phyloP scores from a whole-genome alignment of 2,329 filamentous ascomycete species.

The Paraphaeosphaeria minitans region DNA sequence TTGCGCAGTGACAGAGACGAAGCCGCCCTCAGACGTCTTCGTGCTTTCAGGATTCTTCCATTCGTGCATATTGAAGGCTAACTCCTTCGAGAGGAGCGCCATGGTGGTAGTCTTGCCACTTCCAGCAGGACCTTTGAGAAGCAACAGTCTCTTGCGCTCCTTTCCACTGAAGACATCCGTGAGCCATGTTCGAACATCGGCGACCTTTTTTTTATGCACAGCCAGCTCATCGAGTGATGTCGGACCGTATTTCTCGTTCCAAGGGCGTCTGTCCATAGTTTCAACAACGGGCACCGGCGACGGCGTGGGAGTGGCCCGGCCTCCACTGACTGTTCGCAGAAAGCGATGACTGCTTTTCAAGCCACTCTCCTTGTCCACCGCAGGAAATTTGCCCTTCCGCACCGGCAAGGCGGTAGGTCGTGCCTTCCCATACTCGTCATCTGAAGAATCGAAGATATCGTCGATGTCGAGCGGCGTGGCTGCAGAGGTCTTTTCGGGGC shows the following conservation, averaged over 20 bases:
- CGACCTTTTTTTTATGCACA: constrained; percentile 92
- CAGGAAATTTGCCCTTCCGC: constrained; percentile 35
- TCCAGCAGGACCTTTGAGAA: constrained; percentile 89
- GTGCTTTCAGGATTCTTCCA: constrained; percentile 83
- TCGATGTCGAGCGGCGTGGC: constrained; percentile 36
- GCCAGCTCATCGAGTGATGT: constrained; percentile 78
- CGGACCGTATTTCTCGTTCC: constrained; percentile 86
- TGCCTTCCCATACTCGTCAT: constrained; percentile 32
- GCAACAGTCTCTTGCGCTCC: constrained; percentile 69
- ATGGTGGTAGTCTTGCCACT: constrained; percentile 92
- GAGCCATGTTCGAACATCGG: constrained; percentile 84
- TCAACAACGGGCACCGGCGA: constrained; percentile 28
- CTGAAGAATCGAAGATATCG: constrained; percentile 45
- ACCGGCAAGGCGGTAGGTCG: constrained; percentile 32
- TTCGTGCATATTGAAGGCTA: constrained; percentile 79
- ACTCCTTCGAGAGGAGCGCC: constrained; percentile 74
- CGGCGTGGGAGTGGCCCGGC: constrained; percentile 36
- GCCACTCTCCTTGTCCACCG: constrained; percentile 21
- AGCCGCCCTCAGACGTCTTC: constrained; percentile 61
- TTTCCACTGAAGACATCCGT: constrained; percentile 71
- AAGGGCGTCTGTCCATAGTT: constrained; percentile 70
- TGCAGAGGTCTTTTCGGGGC: constrained; percentile 42
- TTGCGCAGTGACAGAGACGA: constrained; percentile 73
- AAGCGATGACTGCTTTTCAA: constrained; percentile 52
- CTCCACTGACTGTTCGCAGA: constrained; percentile 45